Conservation (phyloP, 164 flowering plant genomes). For the Amborella trichopoda region DNA sequence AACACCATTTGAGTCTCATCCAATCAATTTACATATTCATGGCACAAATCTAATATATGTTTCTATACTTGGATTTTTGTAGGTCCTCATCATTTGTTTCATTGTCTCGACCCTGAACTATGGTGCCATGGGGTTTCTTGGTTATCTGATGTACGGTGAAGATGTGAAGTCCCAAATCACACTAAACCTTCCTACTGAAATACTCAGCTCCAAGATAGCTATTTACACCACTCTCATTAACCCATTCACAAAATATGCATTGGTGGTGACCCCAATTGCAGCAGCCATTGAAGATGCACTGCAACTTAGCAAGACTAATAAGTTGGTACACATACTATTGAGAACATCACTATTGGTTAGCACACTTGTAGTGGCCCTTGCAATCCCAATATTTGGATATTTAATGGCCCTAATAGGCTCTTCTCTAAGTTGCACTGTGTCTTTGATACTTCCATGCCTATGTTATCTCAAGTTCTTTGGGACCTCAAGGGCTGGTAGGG, state of each 20-base stretch:
- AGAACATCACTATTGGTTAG: slow-evolving; percentile 1
- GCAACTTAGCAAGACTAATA: neutral
- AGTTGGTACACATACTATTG: neutral
- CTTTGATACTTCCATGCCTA: slow-evolving; percentile 1
- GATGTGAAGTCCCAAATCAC: slow-evolving; percentile 22
- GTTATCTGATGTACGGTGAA: neutral
- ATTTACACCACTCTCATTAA: slow-evolving; percentile 27
- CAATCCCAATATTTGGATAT: slow-evolving; percentile 1
- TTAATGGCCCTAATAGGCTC: slow-evolving; percentile 3
- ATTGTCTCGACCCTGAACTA: neutral
- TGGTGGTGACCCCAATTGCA: slow-evolving; percentile 1
- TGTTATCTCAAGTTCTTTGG: neutral
- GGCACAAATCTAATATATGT: too few relatives aligned
- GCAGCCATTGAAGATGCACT: neutral
- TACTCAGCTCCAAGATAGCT: slow-evolving; percentile 22
- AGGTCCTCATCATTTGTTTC: slow-evolving; percentile 1
- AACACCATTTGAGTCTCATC: too few relatives aligned
- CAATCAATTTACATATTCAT: too few relatives aligned
- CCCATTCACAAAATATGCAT: slow-evolving; percentile 29
- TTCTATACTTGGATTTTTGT: too few relatives aligned
- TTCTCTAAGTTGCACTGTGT: neutral
- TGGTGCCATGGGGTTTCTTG: neutral
- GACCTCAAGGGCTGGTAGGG: neutral
- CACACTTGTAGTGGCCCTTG: neutral
- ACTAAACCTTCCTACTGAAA: slow-evolving; percentile 24